A percentile compares a stretch with the other conserved stretches of the same genome.
Conservation (phyloP, 106 monocot genomes). For the Allium cepa region DNA sequence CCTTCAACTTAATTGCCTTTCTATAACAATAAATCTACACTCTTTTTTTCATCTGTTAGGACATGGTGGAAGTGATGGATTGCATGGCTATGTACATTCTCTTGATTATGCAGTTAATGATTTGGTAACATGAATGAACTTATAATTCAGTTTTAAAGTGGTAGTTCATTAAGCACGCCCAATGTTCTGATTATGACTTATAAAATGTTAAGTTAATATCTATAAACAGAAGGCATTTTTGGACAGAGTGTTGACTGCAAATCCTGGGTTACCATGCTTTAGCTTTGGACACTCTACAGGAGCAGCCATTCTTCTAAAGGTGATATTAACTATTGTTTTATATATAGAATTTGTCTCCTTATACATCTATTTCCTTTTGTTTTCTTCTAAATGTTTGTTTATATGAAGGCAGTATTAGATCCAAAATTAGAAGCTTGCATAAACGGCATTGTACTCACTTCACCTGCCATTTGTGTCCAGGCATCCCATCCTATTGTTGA, state of each 20-base stretch:
- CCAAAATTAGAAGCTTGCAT: conserved; percentile 45
- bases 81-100: conserved; percentile 92
- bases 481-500: conserved; percentile 63
- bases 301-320: conserved; percentile 81
- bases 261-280: conserved; percentile 79
- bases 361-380: background rate
- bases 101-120: conserved; percentile 83
- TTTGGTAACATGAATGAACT: conserved; percentile 31
- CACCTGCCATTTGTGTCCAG: conserved; percentile 76
- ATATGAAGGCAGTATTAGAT: conserved; percentile 50
- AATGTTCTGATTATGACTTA: background rate
- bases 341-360: no score
- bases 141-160: background rate
- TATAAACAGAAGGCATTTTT: conserved; percentile 51
- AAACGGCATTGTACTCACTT: conserved; percentile 61
- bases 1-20: background rate
- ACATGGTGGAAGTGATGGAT: conserved; percentile 88
- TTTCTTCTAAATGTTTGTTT: conserved; percentile 2
- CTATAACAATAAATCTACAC: background rate
- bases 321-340: background rate
- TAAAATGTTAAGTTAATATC: background rate
- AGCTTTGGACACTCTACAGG: conserved; percentile 95
- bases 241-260: conserved; percentile 45
- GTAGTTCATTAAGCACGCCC: background rate
- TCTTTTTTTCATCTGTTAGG: conserved; percentile 24